Base-by-base conservation (phyloP, 179 eudicot species). In the Silene vulgaris region DNA sequence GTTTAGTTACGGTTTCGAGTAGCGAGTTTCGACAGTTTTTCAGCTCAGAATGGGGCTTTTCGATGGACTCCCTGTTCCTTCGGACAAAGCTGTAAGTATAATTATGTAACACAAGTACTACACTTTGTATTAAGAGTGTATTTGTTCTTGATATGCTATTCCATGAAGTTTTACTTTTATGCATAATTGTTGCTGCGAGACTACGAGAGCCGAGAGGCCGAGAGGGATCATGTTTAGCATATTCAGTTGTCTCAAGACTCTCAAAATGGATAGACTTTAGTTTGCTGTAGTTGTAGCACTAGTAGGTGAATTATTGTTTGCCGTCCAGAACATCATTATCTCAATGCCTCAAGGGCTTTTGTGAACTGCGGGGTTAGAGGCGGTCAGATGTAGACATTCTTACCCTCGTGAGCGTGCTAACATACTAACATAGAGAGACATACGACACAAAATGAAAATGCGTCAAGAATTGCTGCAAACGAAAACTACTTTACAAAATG, bases 61-160 rank as follows among this genome's bases (percentile, higher is more conserved):
- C 68, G 96, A 90, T 35, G 91, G 93, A 35, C 88, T 90, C 65
- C 96, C 96, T 17, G 85, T 90, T 45, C 87, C 96, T 68, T 80
- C 88, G 65, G 96, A 90, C 61, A 90, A 90, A 84, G 82, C 88
- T 63, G 96, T 90, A 67, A 80, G 93, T 81, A 17, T 11, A 26
- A 71, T 43, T 76, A 13, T 57, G 30, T 52, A 40, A 4, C 40
- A 35, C 73, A 29, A 50, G 28, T 21, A 3, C 67, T 40, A 59
- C 14, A 7, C 45, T 45, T 54, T 65, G 65, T 30, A 14, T 65
- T 6, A 29, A 65, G 30, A 66, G 65, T 43, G 19, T 71, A 32
- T 52, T 54, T 17, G 20, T 54, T 56, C 0, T 23, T 71, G 54
- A 13, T 28, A 8, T 20, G 9, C 14, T n/a, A 14, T 54, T 5